These are phyloP conservation scores for Ophiosphaerella korrae DNA, from an alignment of 2,329 filamentous ascomycete genomes.

Conservation along the genomic window DNA sequence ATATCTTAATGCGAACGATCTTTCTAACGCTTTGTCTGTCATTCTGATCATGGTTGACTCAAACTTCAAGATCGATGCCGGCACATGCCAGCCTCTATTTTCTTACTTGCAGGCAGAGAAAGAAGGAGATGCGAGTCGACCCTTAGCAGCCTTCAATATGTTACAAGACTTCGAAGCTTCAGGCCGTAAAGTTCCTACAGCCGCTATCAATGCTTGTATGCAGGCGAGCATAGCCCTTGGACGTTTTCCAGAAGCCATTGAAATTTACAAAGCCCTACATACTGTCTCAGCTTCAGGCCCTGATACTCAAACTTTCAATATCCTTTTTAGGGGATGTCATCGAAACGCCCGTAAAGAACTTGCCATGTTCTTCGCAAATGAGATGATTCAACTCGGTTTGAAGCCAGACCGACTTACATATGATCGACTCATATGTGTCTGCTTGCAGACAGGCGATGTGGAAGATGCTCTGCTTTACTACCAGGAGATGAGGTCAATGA, in stretches of 20 bases:
- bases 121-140: conserved; percentile 44
- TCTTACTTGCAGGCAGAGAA: conserved; percentile 58
- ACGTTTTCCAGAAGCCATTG: conserved; percentile 58
- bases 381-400: conserved; percentile 64
- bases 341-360: conserved; percentile 53
- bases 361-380: conserved; percentile 66
- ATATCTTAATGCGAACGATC: conserved; percentile 65
- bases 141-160: conserved; percentile 59
- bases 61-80: conserved; percentile 61
- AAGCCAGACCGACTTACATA: conserved; percentile 64
- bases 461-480: conserved; percentile 57
- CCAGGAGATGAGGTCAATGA: conserved; percentile 52
- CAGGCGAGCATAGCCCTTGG: conserved; percentile 55
- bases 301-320: conserved; percentile 64
- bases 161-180: conserved; percentile 62
- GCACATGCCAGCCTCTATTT: conserved; percentile 68
- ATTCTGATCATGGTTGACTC: conserved; percentile 75
- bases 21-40: conserved; percentile 69
- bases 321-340: conserved; percentile 59
- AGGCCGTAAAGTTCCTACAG: conserved; percentile 57
- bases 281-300: conserved; percentile 54
- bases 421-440: conserved; percentile 65
- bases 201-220: conserved; percentile 58
- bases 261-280: conserved; percentile 66
- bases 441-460: conserved; percentile 47